These are phyloP conservation scores for Puccinia horiana DNA, from an alignment of 1,284 basidiomycete genomes.

Conservation along the genomic window DNA sequence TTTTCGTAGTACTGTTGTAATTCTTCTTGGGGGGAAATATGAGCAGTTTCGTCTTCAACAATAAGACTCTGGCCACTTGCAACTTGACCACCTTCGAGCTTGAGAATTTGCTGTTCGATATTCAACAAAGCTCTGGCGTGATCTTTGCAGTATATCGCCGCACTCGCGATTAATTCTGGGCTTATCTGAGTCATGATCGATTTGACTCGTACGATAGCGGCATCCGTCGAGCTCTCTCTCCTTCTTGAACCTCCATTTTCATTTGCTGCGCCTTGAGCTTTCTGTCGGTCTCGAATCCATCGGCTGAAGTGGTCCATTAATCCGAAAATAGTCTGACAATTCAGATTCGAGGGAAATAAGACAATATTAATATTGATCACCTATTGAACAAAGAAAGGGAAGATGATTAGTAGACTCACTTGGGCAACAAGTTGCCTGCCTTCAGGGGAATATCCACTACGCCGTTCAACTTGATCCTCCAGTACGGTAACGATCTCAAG, in stretches of 20 bases:
- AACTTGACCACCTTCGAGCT: conserved; percentile 53
- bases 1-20: conserved; percentile 82
- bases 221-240: conserved; percentile 62
- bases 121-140: conserved; percentile 93
- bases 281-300: conserved; percentile 71
- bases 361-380: background rate
- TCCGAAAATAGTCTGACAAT: conserved; percentile 79
- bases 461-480: conserved; percentile 76
- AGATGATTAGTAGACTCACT: conserved; percentile 61
- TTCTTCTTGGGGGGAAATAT: conserved; percentile 62
- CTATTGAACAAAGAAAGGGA: background rate
- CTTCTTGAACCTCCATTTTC: conserved; percentile 53
- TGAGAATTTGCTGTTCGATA: conserved; percentile 78
- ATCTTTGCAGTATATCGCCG: conserved; percentile 88
- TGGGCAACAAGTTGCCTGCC: conserved; percentile 84
- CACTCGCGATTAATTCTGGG: conserved; percentile 84
- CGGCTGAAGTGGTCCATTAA: conserved; percentile 92
- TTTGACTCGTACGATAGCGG: conserved; percentile 65
- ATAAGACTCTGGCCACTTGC: conserved; percentile 53
- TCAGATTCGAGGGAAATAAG: background rate
- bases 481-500: conserved; percentile 79
- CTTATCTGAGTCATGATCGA: conserved; percentile 79
- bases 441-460: conserved; percentile 67
- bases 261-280: conserved; percentile 54
- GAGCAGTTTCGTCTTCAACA: conserved; percentile 62